phyloP scores from a whole-genome alignment of 371 early-diverging fungal species.

The Coemansia sp. region DNA sequence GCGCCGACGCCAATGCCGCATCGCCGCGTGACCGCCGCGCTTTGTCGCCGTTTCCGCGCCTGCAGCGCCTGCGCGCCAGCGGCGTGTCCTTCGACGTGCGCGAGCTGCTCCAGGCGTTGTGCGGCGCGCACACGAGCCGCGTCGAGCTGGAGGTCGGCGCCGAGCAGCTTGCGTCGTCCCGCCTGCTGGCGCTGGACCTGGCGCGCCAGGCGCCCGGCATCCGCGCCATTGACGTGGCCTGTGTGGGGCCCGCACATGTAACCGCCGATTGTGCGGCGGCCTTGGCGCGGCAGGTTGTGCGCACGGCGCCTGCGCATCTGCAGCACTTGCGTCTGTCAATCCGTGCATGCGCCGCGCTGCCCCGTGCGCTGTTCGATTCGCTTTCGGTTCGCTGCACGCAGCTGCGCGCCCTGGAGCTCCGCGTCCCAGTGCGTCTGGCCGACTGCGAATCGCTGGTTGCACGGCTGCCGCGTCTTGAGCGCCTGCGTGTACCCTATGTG shows the following conservation, averaged over 20 bases:
- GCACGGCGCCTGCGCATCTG: background rate
- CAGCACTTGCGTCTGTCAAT: slow-evolving; percentile 11
- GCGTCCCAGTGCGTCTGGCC: slow-evolving; percentile 8
- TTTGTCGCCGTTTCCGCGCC: background rate
- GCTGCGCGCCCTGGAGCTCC: slow-evolving; percentile 19
- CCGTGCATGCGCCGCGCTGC: background rate
- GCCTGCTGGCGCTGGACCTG: background rate
- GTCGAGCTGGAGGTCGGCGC: background rate
- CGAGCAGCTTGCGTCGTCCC: background rate
- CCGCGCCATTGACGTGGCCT: slow-evolving; percentile 5
- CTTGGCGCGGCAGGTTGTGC: background rate
- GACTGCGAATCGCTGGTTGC: slow-evolving; percentile 1
- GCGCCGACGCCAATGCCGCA: background rate
- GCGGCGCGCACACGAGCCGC: background rate
- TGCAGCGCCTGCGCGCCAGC: slow-evolving; percentile 3
- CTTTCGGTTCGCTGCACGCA: background rate
- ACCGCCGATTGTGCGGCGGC: slow-evolving; percentile 7
- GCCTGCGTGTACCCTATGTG: slow-evolving; percentile 13
- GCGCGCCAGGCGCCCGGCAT: background rate
- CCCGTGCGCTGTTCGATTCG: background rate
- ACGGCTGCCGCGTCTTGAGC: slow-evolving; percentile 22
- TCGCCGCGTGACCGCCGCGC: no score
- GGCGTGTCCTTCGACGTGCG: slow-evolving; percentile 19
- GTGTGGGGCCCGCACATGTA: slow-evolving; percentile 10
- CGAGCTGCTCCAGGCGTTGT: background rate